Conservation (phyloP, 2,329 filamentous ascomycete genomes). For the Fusarium sp. region DNA sequence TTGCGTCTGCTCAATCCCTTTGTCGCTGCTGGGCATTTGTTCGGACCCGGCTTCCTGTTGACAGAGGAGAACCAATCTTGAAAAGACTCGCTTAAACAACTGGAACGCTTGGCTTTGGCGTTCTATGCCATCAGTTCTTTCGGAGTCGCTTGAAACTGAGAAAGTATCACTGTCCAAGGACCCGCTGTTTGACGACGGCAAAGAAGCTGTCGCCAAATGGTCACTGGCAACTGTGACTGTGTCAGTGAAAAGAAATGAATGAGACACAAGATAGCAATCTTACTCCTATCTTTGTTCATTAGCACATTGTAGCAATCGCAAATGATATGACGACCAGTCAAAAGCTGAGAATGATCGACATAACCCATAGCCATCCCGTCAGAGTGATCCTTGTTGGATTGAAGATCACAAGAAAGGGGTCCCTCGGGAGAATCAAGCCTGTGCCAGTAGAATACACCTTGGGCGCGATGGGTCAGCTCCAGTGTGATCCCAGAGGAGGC, state of each 20-base stretch:
- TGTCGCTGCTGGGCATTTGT: background rate
- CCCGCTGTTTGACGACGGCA: background rate
- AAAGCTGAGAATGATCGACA: background rate
- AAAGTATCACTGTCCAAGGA: background rate
- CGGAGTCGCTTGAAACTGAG: background rate
- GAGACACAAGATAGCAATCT: background rate
- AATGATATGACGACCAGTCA: background rate
- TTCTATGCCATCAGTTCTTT: background rate
- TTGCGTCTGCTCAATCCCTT: background rate
- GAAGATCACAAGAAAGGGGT: background rate
- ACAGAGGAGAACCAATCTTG: background rate
- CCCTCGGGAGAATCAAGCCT: background rate
- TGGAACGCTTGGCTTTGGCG: background rate
- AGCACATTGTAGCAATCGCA: background rate
- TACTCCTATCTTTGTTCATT: background rate
- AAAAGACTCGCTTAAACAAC: background rate
- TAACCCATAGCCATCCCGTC: background rate
- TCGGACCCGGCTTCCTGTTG: background rate
- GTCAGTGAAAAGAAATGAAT: background rate
- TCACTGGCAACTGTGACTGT: background rate
- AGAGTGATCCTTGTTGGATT: background rate
- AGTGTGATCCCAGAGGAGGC: background rate
- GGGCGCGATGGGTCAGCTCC: background rate
- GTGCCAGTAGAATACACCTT: background rate
- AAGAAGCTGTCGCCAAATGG: background rate